Base-by-base conservation (phyloP, 2,329 filamentous ascomycete genomes). In the Botrytis pseudocinerea region DNA sequence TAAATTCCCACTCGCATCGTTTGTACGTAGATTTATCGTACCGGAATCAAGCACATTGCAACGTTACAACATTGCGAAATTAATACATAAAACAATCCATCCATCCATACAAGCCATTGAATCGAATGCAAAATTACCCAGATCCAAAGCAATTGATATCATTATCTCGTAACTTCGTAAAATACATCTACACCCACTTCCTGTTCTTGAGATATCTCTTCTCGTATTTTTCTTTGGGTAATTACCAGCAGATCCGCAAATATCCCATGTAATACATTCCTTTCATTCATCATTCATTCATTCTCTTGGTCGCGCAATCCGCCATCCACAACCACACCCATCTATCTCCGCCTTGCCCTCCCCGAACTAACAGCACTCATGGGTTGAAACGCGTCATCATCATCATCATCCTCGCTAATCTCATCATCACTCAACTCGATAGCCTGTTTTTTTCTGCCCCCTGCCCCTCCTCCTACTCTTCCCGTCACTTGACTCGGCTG, bases 341-440 rank as follows among this genome's bases (percentile, higher is more conserved):
- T 1, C 57, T 62, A 59, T 25, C 70, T 60, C 42, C 62, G 9
- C 12, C 63, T 25, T 12, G 28, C 25, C 40, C 28, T 69, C 44
- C 70, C 63, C 25, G 65, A 60, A 40, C 44, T 42, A 71, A 42
- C n/a, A 9, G 28, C 38, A 38, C 75, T 77, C 71, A 78, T 75
- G 6, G 78, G 78, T 80, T 90, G 88, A 80, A 91, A 91, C 0
- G 85, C 85, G 80, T 89, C 87, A 61, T 90, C 70, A 42, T 48
- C 62, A 72, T 90, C 70, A 68, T 60, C 62, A 51, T 66, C 65
- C 28, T 89, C 88, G 0, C 86, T 88, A 62, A 91, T 90, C 80
- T 90, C 89, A 78, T 91, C 89, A 73, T 90, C 89, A 74, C 89
- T 91, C 71, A 91, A 87, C 78, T 90, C 88, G n/a, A 84, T 83